Evolutionary conservation across 2,329 filamentous ascomycete species (phyloP), one percentile per base, ranked within the genome.

Genomic region (Nemania serpens): DNA sequence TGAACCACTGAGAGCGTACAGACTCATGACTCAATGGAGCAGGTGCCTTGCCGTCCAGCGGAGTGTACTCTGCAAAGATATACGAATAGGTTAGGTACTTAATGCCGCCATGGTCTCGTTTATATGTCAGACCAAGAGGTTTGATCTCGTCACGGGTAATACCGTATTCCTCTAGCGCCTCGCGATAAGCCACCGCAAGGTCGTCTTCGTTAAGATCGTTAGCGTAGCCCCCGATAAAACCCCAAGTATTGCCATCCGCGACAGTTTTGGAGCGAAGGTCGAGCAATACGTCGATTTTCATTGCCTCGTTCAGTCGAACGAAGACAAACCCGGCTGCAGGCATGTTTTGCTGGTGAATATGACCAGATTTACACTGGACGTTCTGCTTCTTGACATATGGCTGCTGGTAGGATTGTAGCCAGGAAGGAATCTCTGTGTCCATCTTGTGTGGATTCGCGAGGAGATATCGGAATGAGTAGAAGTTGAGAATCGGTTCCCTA

Each of bases 401-500:
- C 17, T 54, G 56, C n/a, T 41, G 42, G 22, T 50, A 51, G 12
- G 55, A 3, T 4, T 55, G 25, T 13, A 58, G 13, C 63, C 63
- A 63, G 22, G 1, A 4, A 17, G 47, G 39, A n/a, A 41, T 39
- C 12, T 34, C 13, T 2, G 17, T 37, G 33, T 34, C 37, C 60
- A 60, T 62, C 2, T 29, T 29, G 37, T 46, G 29, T 17, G 18
- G n/a, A n/a, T 39, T 9, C 33, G 3, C 12, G 17, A 5, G 17
- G 18, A 78, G 76, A n/a, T 37, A 18, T 25, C 25, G n/a, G n/a
- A 20, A 39, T 43, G 4, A 15, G 20, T 5, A 20, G 13, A 17
- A 48, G 12, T 37, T 34, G 34, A 33, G 13, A 11, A 37, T n/a
- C 11, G 7, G 12, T 52, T 2, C 2, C 10, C 13, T 6, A 33